phyloP scores from a whole-genome alignment of 2,329 filamentous ascomycete genomes.

The Fusarium setosum region DNA sequence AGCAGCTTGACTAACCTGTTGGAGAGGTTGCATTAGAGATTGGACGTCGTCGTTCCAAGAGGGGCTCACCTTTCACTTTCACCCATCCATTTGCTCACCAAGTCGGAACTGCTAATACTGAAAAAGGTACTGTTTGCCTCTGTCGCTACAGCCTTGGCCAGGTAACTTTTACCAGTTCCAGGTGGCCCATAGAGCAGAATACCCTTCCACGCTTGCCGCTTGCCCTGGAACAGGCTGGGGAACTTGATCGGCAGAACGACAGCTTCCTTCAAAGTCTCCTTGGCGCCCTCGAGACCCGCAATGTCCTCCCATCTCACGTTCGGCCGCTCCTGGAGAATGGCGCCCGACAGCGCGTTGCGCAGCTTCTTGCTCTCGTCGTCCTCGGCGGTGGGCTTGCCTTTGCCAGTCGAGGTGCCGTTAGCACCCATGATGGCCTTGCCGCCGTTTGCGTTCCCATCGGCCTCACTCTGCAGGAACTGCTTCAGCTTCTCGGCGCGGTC shows the following conservation, averaged over 20 bases:
- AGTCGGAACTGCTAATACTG: slow-evolving; percentile 95
- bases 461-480: slow-evolving; percentile 83
- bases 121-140: slow-evolving; percentile 99
- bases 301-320: slow-evolving; percentile 99
- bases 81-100: slow-evolving; percentile 99
- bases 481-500: slow-evolving; percentile 99
- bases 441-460: slow-evolving; percentile 75
- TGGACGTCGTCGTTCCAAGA: neutral
- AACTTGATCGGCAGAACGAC: slow-evolving; percentile 99
- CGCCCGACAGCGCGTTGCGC: slow-evolving; percentile 87
- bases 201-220: slow-evolving; percentile 97
- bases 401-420: slow-evolving; percentile 75
- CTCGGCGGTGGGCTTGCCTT: slow-evolving; percentile 68
- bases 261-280: slow-evolving; percentile 97
- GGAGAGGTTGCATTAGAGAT: slow-evolving; percentile 31
- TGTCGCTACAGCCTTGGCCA: slow-evolving; percentile 97
- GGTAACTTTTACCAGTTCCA: slow-evolving; percentile 96
- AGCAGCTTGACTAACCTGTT: slow-evolving; percentile 91
- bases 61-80: slow-evolving; percentile 87
- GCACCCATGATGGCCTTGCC: slow-evolving; percentile 73
- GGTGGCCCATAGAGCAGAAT: slow-evolving; percentile 96
- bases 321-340: slow-evolving; percentile 93
- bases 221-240: slow-evolving; percentile 93
- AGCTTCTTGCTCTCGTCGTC: slow-evolving; percentile 97
- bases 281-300: slow-evolving; percentile 91